These are phyloP conservation scores for Mortierella antarctica DNA, from an alignment of 192 early-diverging fungal species.

Conservation along the genomic window DNA sequence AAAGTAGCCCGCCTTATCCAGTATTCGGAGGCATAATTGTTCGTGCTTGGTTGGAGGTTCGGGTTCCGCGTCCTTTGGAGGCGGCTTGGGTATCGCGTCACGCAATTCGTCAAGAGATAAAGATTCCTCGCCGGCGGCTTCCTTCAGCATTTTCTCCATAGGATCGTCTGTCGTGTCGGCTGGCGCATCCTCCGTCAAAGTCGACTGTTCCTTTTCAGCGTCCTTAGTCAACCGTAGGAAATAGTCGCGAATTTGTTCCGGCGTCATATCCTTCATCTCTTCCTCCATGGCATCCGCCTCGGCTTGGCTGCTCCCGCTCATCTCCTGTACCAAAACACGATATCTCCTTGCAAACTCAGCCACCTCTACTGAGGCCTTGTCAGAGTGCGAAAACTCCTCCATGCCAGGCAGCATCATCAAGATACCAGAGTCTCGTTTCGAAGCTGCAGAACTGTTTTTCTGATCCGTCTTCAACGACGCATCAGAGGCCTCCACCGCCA, in stretches of 20 bases:
- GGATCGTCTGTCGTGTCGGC: slow-evolving; percentile 13
- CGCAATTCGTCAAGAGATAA: slow-evolving; percentile 21
- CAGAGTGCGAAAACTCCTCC: not conserved
- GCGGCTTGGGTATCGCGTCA: slow-evolving; percentile 11
- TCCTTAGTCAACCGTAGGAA: slow-evolving; percentile 24
- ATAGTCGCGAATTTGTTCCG: slow-evolving; percentile 33
- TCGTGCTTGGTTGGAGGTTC: slow-evolving; percentile 54
- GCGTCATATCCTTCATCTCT: slow-evolving; percentile 27
- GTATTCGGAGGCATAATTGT: slow-evolving; percentile 53
- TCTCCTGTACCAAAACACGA: slow-evolving; percentile 7
- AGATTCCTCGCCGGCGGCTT: slow-evolving; percentile 15
- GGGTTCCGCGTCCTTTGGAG: slow-evolving; percentile 5
- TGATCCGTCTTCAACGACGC: not conserved
- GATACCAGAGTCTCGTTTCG: slow-evolving; percentile 17
- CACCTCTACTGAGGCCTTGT: not conserved
- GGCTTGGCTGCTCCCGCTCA: not conserved
- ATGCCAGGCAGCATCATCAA: not conserved
- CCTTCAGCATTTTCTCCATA: not conserved
- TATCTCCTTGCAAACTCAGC: slow-evolving; percentile 11
- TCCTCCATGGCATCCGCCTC: slow-evolving; percentile 7
- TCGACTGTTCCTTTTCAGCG: slow-evolving; percentile 21
- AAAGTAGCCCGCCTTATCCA: slow-evolving; percentile 62
- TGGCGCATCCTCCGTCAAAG: not conserved
- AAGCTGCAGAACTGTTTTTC: not conserved
- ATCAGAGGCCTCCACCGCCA: not conserved